Evolutionary conservation across 2,329 filamentous ascomycete species (phyloP).

Genomic region (Verticillium isaacii): DNA sequence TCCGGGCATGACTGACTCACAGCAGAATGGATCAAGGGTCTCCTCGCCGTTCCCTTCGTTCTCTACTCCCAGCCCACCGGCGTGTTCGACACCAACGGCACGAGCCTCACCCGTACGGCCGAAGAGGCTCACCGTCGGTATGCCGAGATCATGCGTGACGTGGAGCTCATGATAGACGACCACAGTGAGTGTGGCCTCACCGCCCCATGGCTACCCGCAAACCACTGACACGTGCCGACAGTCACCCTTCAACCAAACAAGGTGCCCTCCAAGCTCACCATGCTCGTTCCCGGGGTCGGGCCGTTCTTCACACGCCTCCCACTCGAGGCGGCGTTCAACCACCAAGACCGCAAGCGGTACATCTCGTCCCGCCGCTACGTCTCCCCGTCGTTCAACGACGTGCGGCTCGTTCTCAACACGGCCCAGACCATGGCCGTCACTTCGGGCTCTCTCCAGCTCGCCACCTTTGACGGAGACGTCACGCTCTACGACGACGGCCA

Average conservation of each 20-base stretch:
- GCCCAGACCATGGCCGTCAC: slow-evolving; percentile 92
- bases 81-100: slow-evolving; percentile 66
- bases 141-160: slow-evolving; percentile 90
- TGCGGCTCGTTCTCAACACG: slow-evolving; percentile 88
- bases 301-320: slow-evolving; percentile 87
- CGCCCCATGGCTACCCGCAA: neutral
- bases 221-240: slow-evolving; percentile 24
- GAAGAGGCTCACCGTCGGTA: slow-evolving; percentile 81
- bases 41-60: slow-evolving; percentile 93
- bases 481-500: slow-evolving; percentile 91
- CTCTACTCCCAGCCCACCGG: slow-evolving; percentile 92
- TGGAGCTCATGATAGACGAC: slow-evolving; percentile 86
- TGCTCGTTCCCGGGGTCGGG: slow-evolving; percentile 88
- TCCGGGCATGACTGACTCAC: slow-evolving; percentile 4
- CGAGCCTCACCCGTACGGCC: slow-evolving; percentile 66
- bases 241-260: slow-evolving; percentile 67
- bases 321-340: slow-evolving; percentile 84
- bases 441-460: slow-evolving; percentile 68
- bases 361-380: slow-evolving; percentile 93
- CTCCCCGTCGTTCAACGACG: slow-evolving; percentile 94
- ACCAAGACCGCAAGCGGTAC: slow-evolving; percentile 78
- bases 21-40: slow-evolving; percentile 90
- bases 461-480: slow-evolving; percentile 97
- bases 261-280: slow-evolving; percentile 82
- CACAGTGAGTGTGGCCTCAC: slow-evolving; percentile 59